phyloP scores from a whole-genome alignment of 1,284 basidiomycete genomes.

The Fomitiporia mediterranea region DNA sequence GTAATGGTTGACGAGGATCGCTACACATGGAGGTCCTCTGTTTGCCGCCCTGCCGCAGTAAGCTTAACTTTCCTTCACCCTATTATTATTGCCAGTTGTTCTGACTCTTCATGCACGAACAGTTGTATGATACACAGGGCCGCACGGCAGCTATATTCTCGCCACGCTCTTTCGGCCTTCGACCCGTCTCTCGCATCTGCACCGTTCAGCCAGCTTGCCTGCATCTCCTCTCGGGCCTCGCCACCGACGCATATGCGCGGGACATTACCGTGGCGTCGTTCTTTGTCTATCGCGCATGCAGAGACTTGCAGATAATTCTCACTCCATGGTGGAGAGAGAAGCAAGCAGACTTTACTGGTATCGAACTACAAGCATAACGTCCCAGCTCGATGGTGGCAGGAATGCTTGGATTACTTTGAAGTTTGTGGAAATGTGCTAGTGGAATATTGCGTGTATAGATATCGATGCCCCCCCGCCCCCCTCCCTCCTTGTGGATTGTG shows the following conservation, averaged over 20 bases:
- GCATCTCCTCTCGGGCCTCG: background rate
- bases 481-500: no score
- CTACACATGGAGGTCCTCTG: slow-evolving; percentile 6
- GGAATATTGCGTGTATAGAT: no score
- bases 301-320: background rate
- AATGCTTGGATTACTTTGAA: no score
- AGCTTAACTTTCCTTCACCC: background rate
- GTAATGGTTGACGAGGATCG: slow-evolving; percentile 1
- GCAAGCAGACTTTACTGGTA: background rate
- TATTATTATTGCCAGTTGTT: background rate
- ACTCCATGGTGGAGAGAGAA: slow-evolving; percentile 6
- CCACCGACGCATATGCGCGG: background rate
- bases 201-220: background rate
- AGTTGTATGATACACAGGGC: background rate
- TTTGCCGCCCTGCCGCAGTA: slow-evolving; percentile 4
- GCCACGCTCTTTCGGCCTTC: background rate
- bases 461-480: no score
- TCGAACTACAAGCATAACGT: background rate
- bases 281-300: slow-evolving; percentile 8
- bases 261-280: background rate
- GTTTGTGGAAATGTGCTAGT: no score
- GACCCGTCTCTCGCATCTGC: background rate
- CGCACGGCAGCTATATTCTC: background rate
- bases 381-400: no score
- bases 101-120: background rate